phyloP scores from a whole-genome alignment of 73 alveolate genomes.

The Paramecium sexaurelia region DNA sequence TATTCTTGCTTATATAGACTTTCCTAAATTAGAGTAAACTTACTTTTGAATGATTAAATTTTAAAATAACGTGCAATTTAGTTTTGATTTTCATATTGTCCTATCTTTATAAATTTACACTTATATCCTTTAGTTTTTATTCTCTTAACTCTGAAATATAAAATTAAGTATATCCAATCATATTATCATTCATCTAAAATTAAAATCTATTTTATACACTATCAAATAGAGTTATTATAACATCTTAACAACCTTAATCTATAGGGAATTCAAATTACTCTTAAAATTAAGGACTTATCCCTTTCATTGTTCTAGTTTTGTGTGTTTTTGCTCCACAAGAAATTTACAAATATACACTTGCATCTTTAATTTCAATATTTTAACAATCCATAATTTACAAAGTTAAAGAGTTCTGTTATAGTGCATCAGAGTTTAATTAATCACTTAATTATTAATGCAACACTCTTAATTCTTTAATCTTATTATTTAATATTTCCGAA shows the following conservation, averaged over 20 bases:
- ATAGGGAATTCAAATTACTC: conserved; percentile 18
- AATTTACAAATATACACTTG: not conserved
- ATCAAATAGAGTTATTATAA: conserved; percentile 17
- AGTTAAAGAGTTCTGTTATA: not conserved
- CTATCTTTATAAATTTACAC: not conserved
- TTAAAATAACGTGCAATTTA: conserved; percentile 11
- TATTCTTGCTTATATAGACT: conserved; percentile 21
- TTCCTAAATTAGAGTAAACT: not conserved
- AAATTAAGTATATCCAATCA: conserved; percentile 34
- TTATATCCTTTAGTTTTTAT: conserved; percentile 5
- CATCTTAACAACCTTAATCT: not conserved
- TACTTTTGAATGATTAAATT: conserved; percentile 12
- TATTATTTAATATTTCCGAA: not conserved
- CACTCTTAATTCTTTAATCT: not conserved
- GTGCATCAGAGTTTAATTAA: not conserved
- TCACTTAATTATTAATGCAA: not conserved
- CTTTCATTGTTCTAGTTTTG: not conserved
- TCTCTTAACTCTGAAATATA: not conserved
- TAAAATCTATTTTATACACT: not conserved
- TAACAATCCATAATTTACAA: not conserved
- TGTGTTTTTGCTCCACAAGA: not conserved
- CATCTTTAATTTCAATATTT: not conserved
- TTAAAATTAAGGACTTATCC: not conserved
- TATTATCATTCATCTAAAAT: not conserved
- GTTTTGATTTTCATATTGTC: conserved; percentile 43